Evolutionary conservation across 2,329 filamentous ascomycete genomes (phyloP), one percentile per base, ranked within the genome.

Genomic region (Penicillium sp.): DNA sequence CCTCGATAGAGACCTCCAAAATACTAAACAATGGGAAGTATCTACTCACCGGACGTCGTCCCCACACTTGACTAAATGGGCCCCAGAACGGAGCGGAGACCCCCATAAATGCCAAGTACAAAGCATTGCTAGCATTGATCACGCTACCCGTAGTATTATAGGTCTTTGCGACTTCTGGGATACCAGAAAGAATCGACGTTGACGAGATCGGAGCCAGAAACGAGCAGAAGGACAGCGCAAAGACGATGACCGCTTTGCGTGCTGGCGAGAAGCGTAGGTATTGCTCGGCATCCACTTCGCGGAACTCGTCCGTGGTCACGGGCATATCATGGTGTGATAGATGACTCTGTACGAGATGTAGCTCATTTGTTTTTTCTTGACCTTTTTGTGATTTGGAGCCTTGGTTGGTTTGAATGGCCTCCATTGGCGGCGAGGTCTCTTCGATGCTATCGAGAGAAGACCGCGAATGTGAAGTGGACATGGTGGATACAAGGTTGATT

Each of bases 31-130:
- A 26, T 38, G 28, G 10, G 19, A 9, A 9, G 22, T 0, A 15
- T 17, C 9, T 51, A 76, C 84, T 73, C 70, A 88, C 86, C 59
- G 80, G 79, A 69, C 85, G 79, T 60, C 87, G 81, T 13, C 87
- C 87, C 69, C 86, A 88, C 0, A 89, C 83, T 66, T 88, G 86
- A 65, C 88, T 90, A 62, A 91, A 79, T 0, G 91, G 91, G 0
- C 90, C 89, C 85, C 89, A 93, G 58, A 93, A 84, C 10, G 88
- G 84, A 1, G 90, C 87, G 15, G 84, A 86, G 4, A 91, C 59
- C 0, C 89, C 90, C 90, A 93, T 93, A 68, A 89, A 88, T 4
- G 89, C 75, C 80, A 92, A 84, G 68, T 91, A 92, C n/a, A 89
- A 76, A 0, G 91, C 90, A 77, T 93, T 94, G 71, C 85, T 89